A percentile compares a stretch with the other conserved stretches of the same genome.
These are phyloP conservation scores for Acrodontium crateriforme DNA, from an alignment of 2,329 filamentous ascomycete species.

Conservation along the genomic window DNA sequence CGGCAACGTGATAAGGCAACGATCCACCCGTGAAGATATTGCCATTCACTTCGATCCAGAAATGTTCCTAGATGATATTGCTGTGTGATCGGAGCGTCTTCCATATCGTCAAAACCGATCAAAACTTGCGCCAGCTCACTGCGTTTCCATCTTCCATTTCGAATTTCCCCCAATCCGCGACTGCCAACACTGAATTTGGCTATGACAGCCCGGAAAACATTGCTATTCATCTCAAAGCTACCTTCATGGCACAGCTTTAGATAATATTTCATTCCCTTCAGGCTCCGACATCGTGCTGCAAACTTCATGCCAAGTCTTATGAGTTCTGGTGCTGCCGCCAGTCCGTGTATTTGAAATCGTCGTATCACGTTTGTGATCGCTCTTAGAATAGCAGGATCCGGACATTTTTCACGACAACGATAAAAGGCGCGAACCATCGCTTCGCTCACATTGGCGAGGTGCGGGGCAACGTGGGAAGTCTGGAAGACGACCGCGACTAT, in stretches of 20 bases:
- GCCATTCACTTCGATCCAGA: conserved; percentile 18
- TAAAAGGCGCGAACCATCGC: conserved; percentile 21
- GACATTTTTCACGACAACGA: conserved; percentile 16
- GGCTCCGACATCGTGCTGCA: conserved; percentile 17
- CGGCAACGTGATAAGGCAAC: conserved; percentile 20
- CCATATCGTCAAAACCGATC: conserved; percentile 19
- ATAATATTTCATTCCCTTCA: conserved; percentile 20
- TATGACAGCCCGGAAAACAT: conserved; percentile 20
- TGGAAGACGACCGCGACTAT: conserved; percentile 19
- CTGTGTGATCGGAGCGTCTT: conserved; percentile 13
- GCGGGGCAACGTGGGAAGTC: conserved; percentile 7
- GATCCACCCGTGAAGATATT: conserved; percentile 22
- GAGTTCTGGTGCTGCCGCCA: conserved; percentile 11
- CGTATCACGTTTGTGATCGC: conserved; percentile 15
- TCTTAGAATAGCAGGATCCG: conserved; percentile 16
- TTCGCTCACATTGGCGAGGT: conserved; percentile 13
- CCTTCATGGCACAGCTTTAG: conserved; percentile 12
- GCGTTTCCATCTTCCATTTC: conserved; percentile 23
- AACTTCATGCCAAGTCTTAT: conserved; percentile 20
- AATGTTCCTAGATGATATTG: conserved; percentile 21
- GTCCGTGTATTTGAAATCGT: conserved; percentile 13
- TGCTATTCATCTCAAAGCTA: conserved; percentile 10
- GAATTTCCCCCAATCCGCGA: conserved; percentile 23
- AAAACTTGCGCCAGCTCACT: conserved; percentile 23
- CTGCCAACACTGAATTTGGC: conserved; percentile 25